Evolutionary conservation across 2,329 filamentous ascomycete genomes (phyloP).

Genomic region (Aspergillus latus): DNA sequence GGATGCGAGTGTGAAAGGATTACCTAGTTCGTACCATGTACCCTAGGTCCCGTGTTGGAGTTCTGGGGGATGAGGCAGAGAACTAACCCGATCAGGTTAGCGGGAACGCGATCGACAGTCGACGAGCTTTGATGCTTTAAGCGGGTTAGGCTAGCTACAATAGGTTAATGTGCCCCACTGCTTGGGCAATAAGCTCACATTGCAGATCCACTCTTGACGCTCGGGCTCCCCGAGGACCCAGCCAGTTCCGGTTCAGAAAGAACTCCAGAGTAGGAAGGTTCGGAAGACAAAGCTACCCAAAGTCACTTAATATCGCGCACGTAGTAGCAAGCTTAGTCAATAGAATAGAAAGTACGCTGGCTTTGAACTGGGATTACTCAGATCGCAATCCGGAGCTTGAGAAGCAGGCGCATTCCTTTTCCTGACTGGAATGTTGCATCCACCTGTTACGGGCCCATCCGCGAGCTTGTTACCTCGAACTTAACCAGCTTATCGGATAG

Average conservation of each 20-base stretch:
- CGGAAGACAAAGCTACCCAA: too few species aligned
- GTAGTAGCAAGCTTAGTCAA: too few species aligned
- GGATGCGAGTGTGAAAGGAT: too few species aligned
- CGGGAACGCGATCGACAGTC: not conserved
- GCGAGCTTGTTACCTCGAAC: not conserved
- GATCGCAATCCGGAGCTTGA: not conserved
- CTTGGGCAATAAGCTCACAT: not conserved
- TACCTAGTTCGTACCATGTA: too few species aligned
- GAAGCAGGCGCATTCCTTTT: not conserved
- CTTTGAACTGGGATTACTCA: not conserved
- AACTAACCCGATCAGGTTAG: not conserved
- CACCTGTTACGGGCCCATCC: not conserved
- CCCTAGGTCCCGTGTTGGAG: too few species aligned
- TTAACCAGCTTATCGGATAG: not conserved
- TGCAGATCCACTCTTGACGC: not conserved
- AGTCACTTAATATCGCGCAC: too few species aligned
- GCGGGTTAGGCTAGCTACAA: not conserved
- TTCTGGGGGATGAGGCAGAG: not conserved
- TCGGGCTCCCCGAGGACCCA: too few species aligned
- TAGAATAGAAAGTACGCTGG: too few species aligned
- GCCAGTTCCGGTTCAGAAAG: not conserved
- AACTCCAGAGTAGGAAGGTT: not conserved
- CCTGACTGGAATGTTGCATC: not conserved
- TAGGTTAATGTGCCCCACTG: too few species aligned
- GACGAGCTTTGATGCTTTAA: not conserved